Conservation (phyloP, 2,329 filamentous ascomycete species). For the Colletotrichum sp. region DNA sequence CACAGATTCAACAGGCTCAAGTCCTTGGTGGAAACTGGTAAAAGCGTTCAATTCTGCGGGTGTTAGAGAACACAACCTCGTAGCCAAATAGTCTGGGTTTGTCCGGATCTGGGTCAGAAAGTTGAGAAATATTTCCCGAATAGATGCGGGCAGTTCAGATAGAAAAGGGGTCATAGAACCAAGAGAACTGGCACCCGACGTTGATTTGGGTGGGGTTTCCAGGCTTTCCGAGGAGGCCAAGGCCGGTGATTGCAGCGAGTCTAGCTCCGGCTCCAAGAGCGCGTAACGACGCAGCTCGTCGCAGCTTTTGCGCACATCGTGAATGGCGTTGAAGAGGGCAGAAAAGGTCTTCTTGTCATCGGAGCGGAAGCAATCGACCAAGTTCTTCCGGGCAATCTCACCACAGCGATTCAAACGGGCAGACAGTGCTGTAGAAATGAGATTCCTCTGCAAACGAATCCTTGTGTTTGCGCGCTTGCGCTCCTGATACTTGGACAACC, state of each 20-base stretch:
- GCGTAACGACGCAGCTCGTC: conserved; percentile 75
- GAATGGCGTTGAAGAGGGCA: conserved; percentile 75
- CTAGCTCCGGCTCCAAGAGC: conserved; percentile 74
- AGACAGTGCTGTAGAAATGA: conserved; percentile 77
- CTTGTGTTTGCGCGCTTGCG: conserved; percentile 77
- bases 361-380: conserved; percentile 78
- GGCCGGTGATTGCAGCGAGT: conserved; percentile 58
- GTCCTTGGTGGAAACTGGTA: conserved; percentile 76
- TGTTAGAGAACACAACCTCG: conserved; percentile 77
- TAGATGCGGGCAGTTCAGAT: conserved; percentile 76
- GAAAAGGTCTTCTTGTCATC: conserved; percentile 82
- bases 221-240: conserved; percentile 40
- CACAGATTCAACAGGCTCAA: conserved; percentile 84
- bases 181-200: conserved; percentile 38
- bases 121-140: conserved; percentile 76
- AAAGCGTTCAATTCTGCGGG: conserved; percentile 79
- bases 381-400: conserved; percentile 74
- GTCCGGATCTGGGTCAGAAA: conserved; percentile 84
- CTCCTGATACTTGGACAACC: conserved; percentile 81
- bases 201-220: conserved; percentile 6
- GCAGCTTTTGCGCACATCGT: conserved; percentile 80
- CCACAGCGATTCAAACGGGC: conserved; percentile 77
- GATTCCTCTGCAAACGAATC: conserved; percentile 73
- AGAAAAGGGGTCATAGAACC: conserved; percentile 61
- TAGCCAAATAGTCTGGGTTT: conserved; percentile 86